These are phyloP conservation scores for Bacterosira constricta DNA, from an alignment of 108 stramenopile species.

Conservation along the genomic window DNA sequence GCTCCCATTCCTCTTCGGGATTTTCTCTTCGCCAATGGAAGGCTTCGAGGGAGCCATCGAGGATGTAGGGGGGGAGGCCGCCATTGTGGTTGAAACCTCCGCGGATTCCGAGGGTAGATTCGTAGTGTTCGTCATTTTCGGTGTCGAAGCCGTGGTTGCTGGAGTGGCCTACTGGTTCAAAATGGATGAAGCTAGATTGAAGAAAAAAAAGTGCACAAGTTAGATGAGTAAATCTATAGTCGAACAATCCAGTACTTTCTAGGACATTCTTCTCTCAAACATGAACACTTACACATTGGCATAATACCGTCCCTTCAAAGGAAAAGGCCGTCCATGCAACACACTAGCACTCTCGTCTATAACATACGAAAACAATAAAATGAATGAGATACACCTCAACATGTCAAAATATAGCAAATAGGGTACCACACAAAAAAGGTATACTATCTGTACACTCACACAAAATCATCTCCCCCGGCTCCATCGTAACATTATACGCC, in stretches of 20 bases:
- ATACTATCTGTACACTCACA: constrained; percentile 54
- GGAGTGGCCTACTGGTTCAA: constrained; percentile 62
- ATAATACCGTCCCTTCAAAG: constrained; percentile 80
- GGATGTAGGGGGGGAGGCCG: constrained; percentile 54
- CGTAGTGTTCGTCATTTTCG: constrained; percentile 6
- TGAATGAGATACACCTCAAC: constrained; percentile 22
- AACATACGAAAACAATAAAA: too few species aligned
- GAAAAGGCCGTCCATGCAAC: constrained; percentile 91
- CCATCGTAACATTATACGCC: constrained; percentile 76
- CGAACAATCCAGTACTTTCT: neutral
- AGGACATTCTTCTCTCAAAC: neutral
- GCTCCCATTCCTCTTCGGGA: constrained; percentile 19
- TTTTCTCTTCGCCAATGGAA: constrained; percentile 27
- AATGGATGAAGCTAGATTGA: constrained; percentile 63
- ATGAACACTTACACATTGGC: constrained; percentile 68
- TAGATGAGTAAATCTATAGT: neutral
- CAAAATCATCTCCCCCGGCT: constrained; percentile 89
- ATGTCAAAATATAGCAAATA: neutral
- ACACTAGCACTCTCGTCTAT: constrained; percentile 90
- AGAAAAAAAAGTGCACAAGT: neutral
- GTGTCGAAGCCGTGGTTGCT: constrained; percentile 35
- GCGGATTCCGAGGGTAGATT: constrained; percentile 6
- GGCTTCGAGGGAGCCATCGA: constrained; percentile 50
- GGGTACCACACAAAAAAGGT: neutral
- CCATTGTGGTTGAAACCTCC: constrained; percentile 26